A percentile compares a stretch with the other conserved stretches of the same genome.
Conservation (phyloP, 495 filamentous ascomycete species). For the Polyplosphaeria fusca region DNA sequence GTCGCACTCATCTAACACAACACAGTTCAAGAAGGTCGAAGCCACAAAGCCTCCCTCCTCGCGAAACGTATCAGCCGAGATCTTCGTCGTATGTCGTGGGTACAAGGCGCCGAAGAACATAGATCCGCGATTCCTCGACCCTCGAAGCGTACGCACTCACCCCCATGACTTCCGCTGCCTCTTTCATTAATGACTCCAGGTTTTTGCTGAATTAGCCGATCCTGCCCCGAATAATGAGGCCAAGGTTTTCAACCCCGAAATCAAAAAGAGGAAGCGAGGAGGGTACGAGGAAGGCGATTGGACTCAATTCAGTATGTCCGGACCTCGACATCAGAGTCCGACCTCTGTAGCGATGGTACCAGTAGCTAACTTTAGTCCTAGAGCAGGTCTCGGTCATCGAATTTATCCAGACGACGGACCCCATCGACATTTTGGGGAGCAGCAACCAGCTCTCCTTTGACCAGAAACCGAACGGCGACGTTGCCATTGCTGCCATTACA, state of each 20-base stretch:
- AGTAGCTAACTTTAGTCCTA: neutral
- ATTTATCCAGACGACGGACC: slow-evolving; percentile 92
- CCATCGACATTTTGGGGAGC: slow-evolving; percentile 89
- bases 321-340: too few relatives aligned
- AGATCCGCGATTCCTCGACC: slow-evolving; percentile 89
- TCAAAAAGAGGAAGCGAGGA: slow-evolving; percentile 93
- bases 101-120: slow-evolving; percentile 91
- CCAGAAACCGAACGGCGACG: slow-evolving; percentile 71
- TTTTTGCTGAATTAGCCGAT: slow-evolving; percentile 90
- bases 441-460: slow-evolving; percentile 81
- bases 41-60: slow-evolving; percentile 96
- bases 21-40: slow-evolving; percentile 89
- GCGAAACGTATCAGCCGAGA: slow-evolving; percentile 93
- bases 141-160: too few relatives aligned
- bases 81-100: slow-evolving; percentile 93
- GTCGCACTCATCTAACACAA: too few relatives aligned
- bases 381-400: slow-evolving; percentile 65
- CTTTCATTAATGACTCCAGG: too few relatives aligned
- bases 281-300: slow-evolving; percentile 97
- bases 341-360: too few relatives aligned
- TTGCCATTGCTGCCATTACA: slow-evolving; percentile 80
- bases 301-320: slow-evolving; percentile 86
- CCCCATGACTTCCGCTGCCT: too few relatives aligned
- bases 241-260: slow-evolving; percentile 94
- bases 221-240: slow-evolving; percentile 94